Base-by-base conservation (phyloP, 2,329 filamentous ascomycete genomes). In the Pyrenochaeta sp. region DNA sequence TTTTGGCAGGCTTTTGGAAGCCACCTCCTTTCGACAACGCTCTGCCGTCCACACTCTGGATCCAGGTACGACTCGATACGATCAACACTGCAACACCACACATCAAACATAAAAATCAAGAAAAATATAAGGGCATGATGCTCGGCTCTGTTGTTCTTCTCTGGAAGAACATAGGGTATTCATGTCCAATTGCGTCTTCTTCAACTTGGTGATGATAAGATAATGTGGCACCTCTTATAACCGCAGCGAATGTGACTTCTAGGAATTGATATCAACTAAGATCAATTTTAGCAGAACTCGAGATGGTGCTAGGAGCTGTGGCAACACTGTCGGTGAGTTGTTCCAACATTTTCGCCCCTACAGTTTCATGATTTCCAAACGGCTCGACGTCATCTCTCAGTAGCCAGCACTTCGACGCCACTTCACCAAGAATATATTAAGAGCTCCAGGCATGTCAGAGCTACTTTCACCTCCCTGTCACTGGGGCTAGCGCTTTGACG, bases 91-190 rank as follows among this genome's bases (percentile, higher is more conserved):
- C 65, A 59, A 55, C 64, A 68, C 52, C 49, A 61, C 50, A 58
- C 37, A 58, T 55, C 46, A 60, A 50, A 62, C 43, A 56, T 62
- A 64, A 68, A 69, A 71, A 69, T 51, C 47, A 56, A 67, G 56
- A 62, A 56, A 75, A 75, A 74, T 63, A 68, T 70, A 68, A 71
- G 70, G 73, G 71, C 70, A 73, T 73, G 60, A 68, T 69, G 67
- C 70, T 72, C 68, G 50, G 58, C 67, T 66, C 64, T 62, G 39
- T 54, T 50, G 48, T 46, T 44, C 30, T 48, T 49, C 47, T 37
- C 59, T 46, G 13, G 39, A 42, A 51, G 47, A 57, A 56, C 57
- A 57, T 56, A 61, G 67, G 58, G 71, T 73, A 58, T 68, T 67
- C 59, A 68, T 73, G 73, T 69, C 70, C 68, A 67, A 67, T 58